Percentiles rank a stretch among this genome's conserved stretches.
Conservation (phyloP, 2,329 filamentous ascomycete genomes). For the Xylaria sp. region DNA sequence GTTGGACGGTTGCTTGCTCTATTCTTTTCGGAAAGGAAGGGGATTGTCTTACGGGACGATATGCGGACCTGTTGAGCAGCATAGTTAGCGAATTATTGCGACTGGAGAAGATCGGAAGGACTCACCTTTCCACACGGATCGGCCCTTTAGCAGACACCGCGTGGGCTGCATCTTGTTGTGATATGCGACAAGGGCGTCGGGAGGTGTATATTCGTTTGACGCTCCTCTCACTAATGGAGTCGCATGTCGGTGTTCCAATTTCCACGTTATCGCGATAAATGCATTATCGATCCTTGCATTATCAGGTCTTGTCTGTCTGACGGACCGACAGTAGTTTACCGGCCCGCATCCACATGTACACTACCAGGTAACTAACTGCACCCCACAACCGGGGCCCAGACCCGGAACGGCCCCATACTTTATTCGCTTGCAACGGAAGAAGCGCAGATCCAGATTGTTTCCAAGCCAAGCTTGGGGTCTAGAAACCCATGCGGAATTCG, state of each 20-base stretch:
- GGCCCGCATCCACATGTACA: not conserved
- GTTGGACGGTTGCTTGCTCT: not conserved
- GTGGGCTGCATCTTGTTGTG: slow-evolving; percentile 51
- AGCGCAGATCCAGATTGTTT: not conserved
- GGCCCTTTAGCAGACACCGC: slow-evolving; percentile 50
- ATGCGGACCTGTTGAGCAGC: slow-evolving; percentile 65
- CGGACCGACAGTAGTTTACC: not conserved
- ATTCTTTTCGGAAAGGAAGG: slow-evolving; percentile 29
- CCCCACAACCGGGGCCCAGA: not conserved
- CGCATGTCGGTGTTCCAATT: slow-evolving; percentile 6
- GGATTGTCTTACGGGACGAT: slow-evolving; percentile 71
- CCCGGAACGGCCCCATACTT: not conserved
- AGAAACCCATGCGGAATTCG: not conserved
- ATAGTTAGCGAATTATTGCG: slow-evolving; percentile 2
- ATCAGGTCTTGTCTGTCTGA: not conserved
- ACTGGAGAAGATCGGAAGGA: not conserved
- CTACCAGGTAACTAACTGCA: too few relatives aligned
- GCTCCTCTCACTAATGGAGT: not conserved
- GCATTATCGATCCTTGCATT: slow-evolving; percentile 5
- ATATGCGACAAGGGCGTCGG: slow-evolving; percentile 22
- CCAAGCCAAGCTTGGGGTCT: not conserved
- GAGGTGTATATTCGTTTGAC: not conserved
- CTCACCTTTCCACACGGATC: slow-evolving; percentile 51
- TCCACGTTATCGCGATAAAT: slow-evolving; percentile 22
- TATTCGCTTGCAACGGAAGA: not conserved